phyloP scores from a whole-genome alignment of 2,329 filamentous ascomycete genomes.

The Alternaria metachromatica region DNA sequence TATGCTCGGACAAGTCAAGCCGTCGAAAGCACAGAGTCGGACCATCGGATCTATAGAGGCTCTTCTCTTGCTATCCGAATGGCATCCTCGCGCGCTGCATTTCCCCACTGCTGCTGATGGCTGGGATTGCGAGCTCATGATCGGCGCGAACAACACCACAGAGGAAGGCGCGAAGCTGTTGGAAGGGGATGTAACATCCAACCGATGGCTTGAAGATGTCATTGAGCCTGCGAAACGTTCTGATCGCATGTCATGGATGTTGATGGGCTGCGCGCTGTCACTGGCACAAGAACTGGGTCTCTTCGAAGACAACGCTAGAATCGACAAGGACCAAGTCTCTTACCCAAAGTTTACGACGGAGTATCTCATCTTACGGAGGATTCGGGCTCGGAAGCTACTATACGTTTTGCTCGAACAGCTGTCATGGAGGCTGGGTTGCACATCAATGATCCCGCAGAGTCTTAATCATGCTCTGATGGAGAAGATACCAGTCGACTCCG shows the following conservation, averaged over 20 bases:
- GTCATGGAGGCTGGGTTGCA: constrained; percentile 59
- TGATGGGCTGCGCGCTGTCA: constrained; percentile 61
- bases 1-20: constrained; percentile 62
- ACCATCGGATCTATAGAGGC: constrained; percentile 62
- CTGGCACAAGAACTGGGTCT: constrained; percentile 61
- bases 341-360: constrained; percentile 42
- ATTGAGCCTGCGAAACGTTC: constrained; percentile 62
- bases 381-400: constrained; percentile 44
- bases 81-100: constrained; percentile 63
- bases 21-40: constrained; percentile 57
- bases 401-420: constrained; percentile 60
- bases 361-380: constrained; percentile 40
- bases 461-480: constrained; percentile 50
- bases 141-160: constrained; percentile 50
- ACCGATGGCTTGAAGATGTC: constrained; percentile 61
- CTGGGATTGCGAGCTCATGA: constrained; percentile 62
- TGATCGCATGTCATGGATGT: constrained; percentile 67
- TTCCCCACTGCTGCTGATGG: constrained; percentile 62
- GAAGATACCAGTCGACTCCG: constrained; percentile 48
- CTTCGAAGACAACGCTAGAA: constrained; percentile 52
- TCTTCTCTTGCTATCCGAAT: constrained; percentile 62
- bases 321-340: constrained; percentile 45
- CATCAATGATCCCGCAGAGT: constrained; percentile 59
- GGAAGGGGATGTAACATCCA: constrained; percentile 47
- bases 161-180: constrained; percentile 43